Percentiles rank a stretch among this genome's conserved stretches.
Conservation (phyloP, 257 asterid genomes). For the Fraxinus cuspidata region DNA sequence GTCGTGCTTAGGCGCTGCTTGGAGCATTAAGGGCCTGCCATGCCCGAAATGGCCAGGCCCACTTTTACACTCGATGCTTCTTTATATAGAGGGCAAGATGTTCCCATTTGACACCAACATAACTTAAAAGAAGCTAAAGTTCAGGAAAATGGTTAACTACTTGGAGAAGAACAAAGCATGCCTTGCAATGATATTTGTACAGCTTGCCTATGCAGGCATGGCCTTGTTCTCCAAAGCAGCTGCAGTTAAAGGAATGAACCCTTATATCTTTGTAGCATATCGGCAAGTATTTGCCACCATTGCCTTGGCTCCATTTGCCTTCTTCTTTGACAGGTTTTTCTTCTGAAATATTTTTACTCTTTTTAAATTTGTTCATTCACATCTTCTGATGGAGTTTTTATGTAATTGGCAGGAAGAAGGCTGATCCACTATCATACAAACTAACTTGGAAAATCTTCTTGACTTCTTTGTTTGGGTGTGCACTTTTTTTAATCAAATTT, state of each 20-base stretch:
- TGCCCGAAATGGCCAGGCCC: not conserved
- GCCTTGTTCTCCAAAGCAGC: slow-evolving; percentile 61
- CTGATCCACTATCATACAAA: slow-evolving; percentile 41
- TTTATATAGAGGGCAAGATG: slow-evolving; percentile 20
- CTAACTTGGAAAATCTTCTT: slow-evolving; percentile 49
- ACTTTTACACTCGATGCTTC: not conserved
- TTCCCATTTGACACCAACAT: slow-evolving; percentile 12
- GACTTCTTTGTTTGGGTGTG: slow-evolving; percentile 55
- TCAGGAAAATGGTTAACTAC: slow-evolving; percentile 22
- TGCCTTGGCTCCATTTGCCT: slow-evolving; percentile 57
- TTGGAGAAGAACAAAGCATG: slow-evolving; percentile 34
- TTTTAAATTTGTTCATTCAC: not conserved
- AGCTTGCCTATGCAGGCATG: slow-evolving; percentile 57
- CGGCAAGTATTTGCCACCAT: slow-evolving; percentile 57
- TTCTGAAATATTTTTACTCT: not conserved
- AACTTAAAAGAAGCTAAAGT: not conserved
- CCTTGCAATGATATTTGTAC: slow-evolving; percentile 46
- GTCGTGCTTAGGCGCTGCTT: no score
- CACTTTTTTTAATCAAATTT: not conserved
- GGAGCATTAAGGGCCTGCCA: not conserved
- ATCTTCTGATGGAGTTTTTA: not conserved
- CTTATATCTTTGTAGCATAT: slow-evolving; percentile 56
- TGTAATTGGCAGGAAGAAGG: slow-evolving; percentile 37
- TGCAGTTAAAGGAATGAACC: slow-evolving; percentile 51
- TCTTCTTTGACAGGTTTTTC: slow-evolving; percentile 49